Conservation (phyloP, 257 asterid genomes). For the Coffea eugenioides region DNA sequence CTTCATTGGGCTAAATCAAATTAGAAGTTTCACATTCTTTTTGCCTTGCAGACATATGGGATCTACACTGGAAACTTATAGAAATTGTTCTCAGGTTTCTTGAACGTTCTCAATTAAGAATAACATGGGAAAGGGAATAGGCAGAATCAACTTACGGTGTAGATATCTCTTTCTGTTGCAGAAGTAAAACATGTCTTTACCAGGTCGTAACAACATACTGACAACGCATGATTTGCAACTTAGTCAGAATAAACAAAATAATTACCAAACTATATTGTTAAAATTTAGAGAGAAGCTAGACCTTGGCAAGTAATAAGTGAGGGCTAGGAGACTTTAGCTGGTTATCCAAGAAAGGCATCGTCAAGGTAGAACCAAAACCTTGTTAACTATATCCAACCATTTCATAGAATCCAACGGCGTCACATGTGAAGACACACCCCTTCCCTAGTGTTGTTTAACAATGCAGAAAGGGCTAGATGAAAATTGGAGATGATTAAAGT, state of each 20-base stretch:
- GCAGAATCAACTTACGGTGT: constrained; percentile 50
- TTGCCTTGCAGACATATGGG: background rate
- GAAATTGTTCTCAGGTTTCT: background rate
- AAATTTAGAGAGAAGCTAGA: constrained; percentile 5
- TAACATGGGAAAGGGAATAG: constrained; percentile 1
- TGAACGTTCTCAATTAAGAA: background rate
- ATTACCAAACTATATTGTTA: no score
- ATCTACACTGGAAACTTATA: background rate
- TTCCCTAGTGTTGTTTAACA: no score
- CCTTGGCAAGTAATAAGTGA: constrained; percentile 34
- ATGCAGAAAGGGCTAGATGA: no score
- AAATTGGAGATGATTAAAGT: no score
- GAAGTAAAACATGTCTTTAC: constrained; percentile 81
- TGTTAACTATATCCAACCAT: no score
- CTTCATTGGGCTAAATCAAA: background rate
- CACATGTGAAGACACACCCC: no score
- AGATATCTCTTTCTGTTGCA: constrained; percentile 79
- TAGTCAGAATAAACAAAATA: background rate
- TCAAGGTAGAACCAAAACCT: no score
- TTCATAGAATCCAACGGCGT: no score
- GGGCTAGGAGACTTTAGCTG: constrained; percentile 41
- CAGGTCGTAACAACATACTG: constrained; percentile 55
- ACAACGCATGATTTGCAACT: background rate
- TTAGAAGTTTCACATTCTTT: background rate
- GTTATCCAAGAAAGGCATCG: constrained; percentile 80